phyloP scores from a whole-genome alignment of 2,329 filamentous ascomycete genomes.

The Elsinoe ampelina region DNA sequence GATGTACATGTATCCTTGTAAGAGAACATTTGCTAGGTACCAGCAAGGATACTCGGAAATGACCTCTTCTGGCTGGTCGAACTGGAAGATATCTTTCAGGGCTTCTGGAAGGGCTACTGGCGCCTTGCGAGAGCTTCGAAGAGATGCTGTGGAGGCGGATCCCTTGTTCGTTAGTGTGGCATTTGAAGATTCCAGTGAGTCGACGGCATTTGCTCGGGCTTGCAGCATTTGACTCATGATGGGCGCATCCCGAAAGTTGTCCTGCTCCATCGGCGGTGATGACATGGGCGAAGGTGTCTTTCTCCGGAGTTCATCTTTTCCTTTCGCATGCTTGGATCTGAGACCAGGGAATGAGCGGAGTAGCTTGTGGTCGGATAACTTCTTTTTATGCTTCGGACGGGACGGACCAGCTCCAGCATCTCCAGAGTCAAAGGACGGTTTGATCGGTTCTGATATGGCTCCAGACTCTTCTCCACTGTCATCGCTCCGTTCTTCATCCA shows the following conservation, averaged over 20 bases:
- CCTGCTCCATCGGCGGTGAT: conserved; percentile 17
- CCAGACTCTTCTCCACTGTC: conserved; percentile 14
- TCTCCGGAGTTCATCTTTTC: conserved; percentile 21
- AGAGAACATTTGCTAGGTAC: conserved; percentile 78
- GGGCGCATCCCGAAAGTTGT: conserved; percentile 48
- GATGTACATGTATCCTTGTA: conserved; percentile 95
- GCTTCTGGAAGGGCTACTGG: conserved; percentile 14
- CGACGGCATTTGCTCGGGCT: conserved; percentile 22
- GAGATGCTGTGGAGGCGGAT: conserved; percentile 12
- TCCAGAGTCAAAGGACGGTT: conserved; percentile 18
- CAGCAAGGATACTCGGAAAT: conserved; percentile 75
- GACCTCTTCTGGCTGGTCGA: conserved; percentile 72
- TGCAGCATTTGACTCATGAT: conserved; percentile 63
- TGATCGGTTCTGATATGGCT: conserved; percentile 3
- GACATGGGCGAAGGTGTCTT: conserved; percentile 16
- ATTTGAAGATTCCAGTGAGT: conserved; percentile 22
- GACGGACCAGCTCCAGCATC: conserved; percentile 19
- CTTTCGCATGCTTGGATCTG: conserved; percentile 28
- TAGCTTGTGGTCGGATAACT: conserved; percentile 56
- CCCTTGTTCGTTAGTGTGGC: conserved; percentile 21
- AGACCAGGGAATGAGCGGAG: conserved; percentile 57
- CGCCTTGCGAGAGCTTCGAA: conserved; percentile 11
- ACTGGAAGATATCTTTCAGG: conserved; percentile 61
- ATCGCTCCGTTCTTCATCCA: conserved; percentile 15
- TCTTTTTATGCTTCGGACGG: conserved; percentile 43